phyloP scores from a whole-genome alignment of 495 filamentous ascomycete species.

The Neurospora sp. region DNA sequence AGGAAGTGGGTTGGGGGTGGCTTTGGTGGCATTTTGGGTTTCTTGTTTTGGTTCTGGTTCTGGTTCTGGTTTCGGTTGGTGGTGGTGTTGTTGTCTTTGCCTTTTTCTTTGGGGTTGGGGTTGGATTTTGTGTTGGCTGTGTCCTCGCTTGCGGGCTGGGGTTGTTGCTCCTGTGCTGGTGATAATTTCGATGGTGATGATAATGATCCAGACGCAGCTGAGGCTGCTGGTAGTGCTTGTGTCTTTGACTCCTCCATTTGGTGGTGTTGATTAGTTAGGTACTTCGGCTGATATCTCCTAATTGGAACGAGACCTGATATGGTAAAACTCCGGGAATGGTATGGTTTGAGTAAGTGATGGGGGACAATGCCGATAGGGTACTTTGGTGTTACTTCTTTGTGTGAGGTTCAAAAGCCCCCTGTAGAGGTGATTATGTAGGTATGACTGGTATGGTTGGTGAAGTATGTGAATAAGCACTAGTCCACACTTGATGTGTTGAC shows the following conservation, averaged over 20 bases:
- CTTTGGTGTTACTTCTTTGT: not conserved
- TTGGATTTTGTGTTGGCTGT: not conserved
- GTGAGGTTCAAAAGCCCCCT: not conserved
- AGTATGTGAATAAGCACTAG: not conserved
- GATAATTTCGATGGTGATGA: not conserved
- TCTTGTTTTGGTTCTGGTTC: not conserved
- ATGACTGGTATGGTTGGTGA: not conserved
- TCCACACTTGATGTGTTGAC: not conserved
- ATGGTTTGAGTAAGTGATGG: not conserved
- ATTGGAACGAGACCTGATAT: not conserved
- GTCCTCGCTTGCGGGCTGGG: not conserved
- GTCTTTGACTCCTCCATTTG: not conserved
- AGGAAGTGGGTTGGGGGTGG: conserved; percentile 73
- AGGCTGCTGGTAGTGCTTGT: not conserved
- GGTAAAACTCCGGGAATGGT: not conserved
- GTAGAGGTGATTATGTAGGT: not conserved
- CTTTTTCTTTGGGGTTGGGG: not conserved
- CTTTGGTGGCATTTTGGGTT: conserved; percentile 6
- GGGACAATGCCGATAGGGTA: not conserved
- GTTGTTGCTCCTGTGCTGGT: not conserved
- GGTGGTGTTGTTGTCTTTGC: not conserved
- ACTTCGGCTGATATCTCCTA: not conserved
- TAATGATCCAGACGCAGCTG: not conserved
- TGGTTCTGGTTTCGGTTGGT: not conserved
- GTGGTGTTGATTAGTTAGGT: not conserved